Evolutionary conservation across 306 rosid species (phyloP).

Genomic region (Chamaecrista fasciculata): DNA sequence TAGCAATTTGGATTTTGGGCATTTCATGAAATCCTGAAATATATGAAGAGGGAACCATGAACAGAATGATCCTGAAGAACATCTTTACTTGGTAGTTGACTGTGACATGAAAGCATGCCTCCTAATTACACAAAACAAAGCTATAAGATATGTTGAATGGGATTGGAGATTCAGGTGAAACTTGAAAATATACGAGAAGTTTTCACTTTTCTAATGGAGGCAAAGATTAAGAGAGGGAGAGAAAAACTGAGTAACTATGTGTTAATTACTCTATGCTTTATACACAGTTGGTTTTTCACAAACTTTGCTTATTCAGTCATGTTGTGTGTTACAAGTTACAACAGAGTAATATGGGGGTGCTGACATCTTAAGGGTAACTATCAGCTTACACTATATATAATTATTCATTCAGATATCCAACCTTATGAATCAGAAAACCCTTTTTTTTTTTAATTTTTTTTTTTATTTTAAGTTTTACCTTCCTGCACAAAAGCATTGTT

Average conservation of each 20-base stretch:
- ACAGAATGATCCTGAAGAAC: neutral
- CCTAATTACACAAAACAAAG: neutral
- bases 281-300: neutral
- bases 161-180: neutral
- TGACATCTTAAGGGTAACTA: neutral
- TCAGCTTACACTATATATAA: neutral
- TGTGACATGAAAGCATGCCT: neutral
- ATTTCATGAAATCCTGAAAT: neutral
- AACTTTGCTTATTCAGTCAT: neutral
- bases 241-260: neutral
- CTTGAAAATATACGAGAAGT: neutral
- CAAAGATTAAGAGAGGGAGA: neutral
- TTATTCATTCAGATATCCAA: neutral
- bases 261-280: neutral
- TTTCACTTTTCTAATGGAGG: neutral
- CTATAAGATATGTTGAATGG: neutral
- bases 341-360: neutral
- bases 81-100: neutral
- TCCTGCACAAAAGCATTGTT: neutral
- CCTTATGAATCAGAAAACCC: neutral
- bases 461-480: neutral
- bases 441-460: neutral
- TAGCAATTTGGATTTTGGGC: neutral
- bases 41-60: neutral
- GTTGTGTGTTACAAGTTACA: neutral